Percentiles rank a stretch among this genome's conserved stretches.
These are phyloP conservation scores for Fusarium miscanthi DNA, from an alignment of 2,329 filamentous ascomycete genomes.

Conservation along the genomic window DNA sequence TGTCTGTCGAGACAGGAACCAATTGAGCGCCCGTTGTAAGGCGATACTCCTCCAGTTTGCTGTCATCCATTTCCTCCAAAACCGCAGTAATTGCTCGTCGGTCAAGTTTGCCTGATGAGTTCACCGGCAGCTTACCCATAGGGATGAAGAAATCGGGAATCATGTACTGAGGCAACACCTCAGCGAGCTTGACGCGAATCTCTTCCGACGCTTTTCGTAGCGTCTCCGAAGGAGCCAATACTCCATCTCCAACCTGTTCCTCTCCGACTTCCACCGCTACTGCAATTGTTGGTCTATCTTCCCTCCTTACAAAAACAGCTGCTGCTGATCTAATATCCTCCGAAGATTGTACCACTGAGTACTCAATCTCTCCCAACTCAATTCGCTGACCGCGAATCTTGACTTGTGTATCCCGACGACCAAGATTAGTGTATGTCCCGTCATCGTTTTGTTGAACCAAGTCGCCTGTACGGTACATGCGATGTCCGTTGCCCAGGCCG, in stretches of 20 bases:
- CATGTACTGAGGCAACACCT: background rate
- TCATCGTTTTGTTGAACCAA: background rate
- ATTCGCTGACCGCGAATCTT: constrained; percentile 2
- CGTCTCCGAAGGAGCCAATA: background rate
- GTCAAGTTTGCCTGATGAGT: background rate
- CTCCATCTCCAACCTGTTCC: background rate
- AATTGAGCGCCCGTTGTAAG: background rate
- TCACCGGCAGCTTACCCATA: background rate
- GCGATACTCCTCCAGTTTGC: background rate
- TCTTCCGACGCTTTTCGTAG: background rate
- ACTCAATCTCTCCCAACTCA: constrained; percentile 8
- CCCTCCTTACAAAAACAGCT: background rate
- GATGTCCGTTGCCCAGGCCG: background rate
- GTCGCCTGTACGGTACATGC: constrained; percentile 2
- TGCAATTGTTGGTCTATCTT: background rate
- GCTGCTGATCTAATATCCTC: background rate
- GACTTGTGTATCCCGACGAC: background rate
- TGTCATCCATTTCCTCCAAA: background rate
- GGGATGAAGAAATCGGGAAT: background rate
- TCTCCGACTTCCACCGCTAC: background rate
- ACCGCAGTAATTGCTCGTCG: background rate
- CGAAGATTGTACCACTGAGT: background rate
- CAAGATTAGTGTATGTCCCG: background rate
- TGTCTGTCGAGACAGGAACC: background rate
- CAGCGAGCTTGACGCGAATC: background rate